phyloP scores from a whole-genome alignment of 2,329 filamentous ascomycete genomes.

The Calonectria henricotiae region DNA sequence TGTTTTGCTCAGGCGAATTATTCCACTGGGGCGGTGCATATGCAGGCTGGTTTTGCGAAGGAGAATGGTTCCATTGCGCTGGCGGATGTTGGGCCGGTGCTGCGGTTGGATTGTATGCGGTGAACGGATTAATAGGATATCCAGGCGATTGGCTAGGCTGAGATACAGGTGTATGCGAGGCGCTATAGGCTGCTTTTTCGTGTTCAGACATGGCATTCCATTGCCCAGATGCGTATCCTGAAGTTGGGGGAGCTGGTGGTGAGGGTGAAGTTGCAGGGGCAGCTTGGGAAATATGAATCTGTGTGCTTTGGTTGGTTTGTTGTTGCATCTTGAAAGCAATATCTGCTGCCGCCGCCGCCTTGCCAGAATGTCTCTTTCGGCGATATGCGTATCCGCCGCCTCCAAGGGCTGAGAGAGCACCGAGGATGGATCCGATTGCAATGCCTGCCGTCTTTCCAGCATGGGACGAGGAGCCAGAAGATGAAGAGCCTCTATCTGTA shows the following conservation, averaged over 20 bases:
- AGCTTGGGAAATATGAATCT: constrained; percentile 15
- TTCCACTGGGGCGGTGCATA: constrained; percentile 14
- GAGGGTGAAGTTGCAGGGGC: neutral
- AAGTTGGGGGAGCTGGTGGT: neutral
- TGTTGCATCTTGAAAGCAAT: constrained; percentile 7
- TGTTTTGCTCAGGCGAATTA: neutral
- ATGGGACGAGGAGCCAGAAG: neutral
- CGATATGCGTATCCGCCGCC: neutral
- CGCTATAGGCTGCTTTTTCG: neutral
- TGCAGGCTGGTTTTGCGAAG: neutral
- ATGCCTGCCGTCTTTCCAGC: constrained; percentile 12
- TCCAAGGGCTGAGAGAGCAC: constrained; percentile 15
- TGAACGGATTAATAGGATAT: neutral
- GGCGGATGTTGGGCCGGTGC: neutral
- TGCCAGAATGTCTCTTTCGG: neutral
- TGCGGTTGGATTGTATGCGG: too few relatives aligned
- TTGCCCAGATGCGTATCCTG: neutral
- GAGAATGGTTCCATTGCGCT: constrained; percentile 1
- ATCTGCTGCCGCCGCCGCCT: neutral
- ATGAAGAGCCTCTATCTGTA: neutral
- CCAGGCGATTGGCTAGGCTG: neutral
- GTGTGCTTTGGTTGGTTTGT: constrained; percentile 11
- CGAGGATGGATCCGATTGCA: neutral
- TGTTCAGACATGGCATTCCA: neutral
- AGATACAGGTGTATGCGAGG: neutral